Conservation (phyloP, 805 yeast species). For the Candida sithepensis region DNA sequence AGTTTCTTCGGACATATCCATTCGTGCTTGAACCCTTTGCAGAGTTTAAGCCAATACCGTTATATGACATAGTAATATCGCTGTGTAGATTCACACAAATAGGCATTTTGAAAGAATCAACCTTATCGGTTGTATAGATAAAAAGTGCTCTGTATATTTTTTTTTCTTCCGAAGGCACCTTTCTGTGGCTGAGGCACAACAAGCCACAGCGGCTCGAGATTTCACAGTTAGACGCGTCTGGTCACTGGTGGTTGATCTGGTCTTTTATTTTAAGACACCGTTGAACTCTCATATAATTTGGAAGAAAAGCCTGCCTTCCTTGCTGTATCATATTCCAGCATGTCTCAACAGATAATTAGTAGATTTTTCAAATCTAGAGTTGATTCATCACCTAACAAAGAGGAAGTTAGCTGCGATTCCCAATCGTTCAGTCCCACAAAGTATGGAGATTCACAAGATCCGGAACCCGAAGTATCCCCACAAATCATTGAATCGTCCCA, state of each 20-base stretch:
- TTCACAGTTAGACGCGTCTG: too few species aligned
- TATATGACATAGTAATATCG: slow-evolving; percentile 42
- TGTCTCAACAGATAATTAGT: slow-evolving; percentile 24
- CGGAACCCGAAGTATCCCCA: neutral
- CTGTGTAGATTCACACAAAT: too few species aligned
- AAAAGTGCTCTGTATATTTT: too few species aligned
- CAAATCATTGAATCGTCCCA: neutral
- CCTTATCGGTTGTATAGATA: too few species aligned
- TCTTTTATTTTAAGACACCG: too few species aligned
- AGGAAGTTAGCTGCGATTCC: neutral
- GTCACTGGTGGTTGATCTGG: too few species aligned
- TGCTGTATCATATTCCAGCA: neutral
- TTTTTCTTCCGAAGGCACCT: too few species aligned
- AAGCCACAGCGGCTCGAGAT: too few species aligned
- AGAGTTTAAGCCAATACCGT: slow-evolving; percentile 53
- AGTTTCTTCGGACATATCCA: slow-evolving; percentile 52
- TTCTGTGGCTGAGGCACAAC: too few species aligned
- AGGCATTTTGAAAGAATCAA: too few species aligned
- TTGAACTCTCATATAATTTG: too few species aligned
- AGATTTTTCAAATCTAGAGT: slow-evolving; percentile 17
- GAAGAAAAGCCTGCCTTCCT: too few species aligned
- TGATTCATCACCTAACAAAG: neutral
- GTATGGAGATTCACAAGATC: neutral
- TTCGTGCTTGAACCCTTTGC: slow-evolving; percentile 64
- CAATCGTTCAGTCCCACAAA: neutral